Base-by-base conservation (phyloP, 257 asterid genomes). In the Fraxinus americana region DNA sequence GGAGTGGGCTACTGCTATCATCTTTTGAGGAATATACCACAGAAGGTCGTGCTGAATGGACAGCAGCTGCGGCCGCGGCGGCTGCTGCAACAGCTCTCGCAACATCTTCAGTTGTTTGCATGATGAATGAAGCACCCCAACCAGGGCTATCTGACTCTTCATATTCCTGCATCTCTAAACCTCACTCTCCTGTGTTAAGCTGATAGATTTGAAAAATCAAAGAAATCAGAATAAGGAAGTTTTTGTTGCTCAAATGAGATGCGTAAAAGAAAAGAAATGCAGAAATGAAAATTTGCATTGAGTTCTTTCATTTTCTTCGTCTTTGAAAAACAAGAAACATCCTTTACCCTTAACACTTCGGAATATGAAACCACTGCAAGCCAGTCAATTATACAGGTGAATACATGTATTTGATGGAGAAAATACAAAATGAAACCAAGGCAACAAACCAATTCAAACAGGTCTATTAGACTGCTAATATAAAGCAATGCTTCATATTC, bases 71-170 rank as follows among this genome's bases (percentile, higher is more conserved):
- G 0, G 99, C 97, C 5, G 99, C 94, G 17, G 96, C 96, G 1
- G 99, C 97, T 5, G 99, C 97, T 23, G 97, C 98, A 81, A 96
- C 96, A 70, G 96, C 99, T 85, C 90, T 88, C 16, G 98, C 98
- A 74, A 96, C 97, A 78, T 96, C 99, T 86, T 96, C 99, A 50
- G 94, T 87, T 77, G 99, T 91, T 86, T 89, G 98, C 89, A 82
- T 87, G 82, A 89, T 89, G 71, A 88, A 90, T 43, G 97, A 88
- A n/a, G 97, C 85, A 75, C 94, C 85, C 99, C 99, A 92, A 75
- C 97, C 79, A 29, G 98, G 97, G 80, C 97, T 94, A 77, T 85
- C 97, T 10, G 90, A 76, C 73, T 88, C 98, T 69, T 91, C 97
- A 59, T 81, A 89, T 81, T 90, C 90, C 87, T 94, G 96, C 98